phyloP scores from a whole-genome alignment of 371 early-diverging fungal species.

The Gilbertella persicaria region DNA sequence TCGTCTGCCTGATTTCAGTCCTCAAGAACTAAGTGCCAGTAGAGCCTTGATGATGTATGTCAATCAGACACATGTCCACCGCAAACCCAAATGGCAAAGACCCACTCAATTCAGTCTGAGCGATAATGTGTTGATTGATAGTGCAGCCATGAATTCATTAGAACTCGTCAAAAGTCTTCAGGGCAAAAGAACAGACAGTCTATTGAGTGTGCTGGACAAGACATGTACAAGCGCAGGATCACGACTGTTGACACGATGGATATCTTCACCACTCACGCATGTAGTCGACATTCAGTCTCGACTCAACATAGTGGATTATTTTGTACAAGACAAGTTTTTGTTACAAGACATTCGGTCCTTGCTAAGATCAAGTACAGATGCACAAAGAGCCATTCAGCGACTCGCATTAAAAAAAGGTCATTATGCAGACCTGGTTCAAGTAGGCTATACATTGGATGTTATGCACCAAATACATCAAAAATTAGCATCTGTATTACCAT shows the following conservation, averaged over 20 bases:
- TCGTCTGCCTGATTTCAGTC: slow-evolving; percentile 12
- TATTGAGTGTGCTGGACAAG: slow-evolving; percentile 68
- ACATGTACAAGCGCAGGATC: slow-evolving; percentile 84
- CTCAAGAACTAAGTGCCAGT: slow-evolving; percentile 51
- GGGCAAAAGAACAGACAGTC: slow-evolving; percentile 56
- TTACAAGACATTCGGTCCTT: slow-evolving; percentile 51
- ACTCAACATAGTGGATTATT: slow-evolving; percentile 71
- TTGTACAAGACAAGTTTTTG: slow-evolving; percentile 50
- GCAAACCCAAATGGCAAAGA: slow-evolving; percentile 46
- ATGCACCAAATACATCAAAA: slow-evolving; percentile 39
- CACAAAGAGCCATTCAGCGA: slow-evolving; percentile 72
- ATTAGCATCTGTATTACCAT: slow-evolving; percentile 8
- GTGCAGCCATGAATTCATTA: slow-evolving; percentile 59
- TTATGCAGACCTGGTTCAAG: slow-evolving; percentile 66
- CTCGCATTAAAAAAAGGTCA: slow-evolving; percentile 66
- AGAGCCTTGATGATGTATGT: slow-evolving; percentile 58
- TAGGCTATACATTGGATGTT: slow-evolving; percentile 56
- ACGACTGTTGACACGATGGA: slow-evolving; percentile 69
- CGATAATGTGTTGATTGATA: slow-evolving; percentile 60
- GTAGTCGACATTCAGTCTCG: slow-evolving; percentile 58
- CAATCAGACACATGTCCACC: slow-evolving; percentile 53
- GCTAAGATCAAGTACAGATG: slow-evolving; percentile 64
- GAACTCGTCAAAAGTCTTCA: slow-evolving; percentile 57
- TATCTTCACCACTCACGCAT: slow-evolving; percentile 68
- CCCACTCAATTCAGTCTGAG: slow-evolving; percentile 48